These are phyloP conservation scores for Sclerotinia trifoliorum DNA, from an alignment of 2,329 filamentous ascomycete species.

Conservation along the genomic window DNA sequence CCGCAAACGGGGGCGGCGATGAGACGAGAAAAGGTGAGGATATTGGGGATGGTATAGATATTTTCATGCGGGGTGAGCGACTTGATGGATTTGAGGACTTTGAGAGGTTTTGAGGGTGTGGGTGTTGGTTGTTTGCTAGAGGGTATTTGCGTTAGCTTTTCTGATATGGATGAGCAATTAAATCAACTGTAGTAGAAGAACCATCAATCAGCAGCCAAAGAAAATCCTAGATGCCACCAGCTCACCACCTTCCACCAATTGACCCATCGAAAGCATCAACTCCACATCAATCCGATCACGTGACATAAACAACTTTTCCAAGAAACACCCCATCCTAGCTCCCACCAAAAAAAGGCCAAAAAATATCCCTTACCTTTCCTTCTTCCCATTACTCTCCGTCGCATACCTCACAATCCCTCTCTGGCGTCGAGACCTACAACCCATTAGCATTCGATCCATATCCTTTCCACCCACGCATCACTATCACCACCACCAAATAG, in stretches of 20 bases:
- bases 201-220: background rate
- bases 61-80: slow-evolving; percentile 65
- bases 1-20: slow-evolving; percentile 80
- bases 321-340: background rate
- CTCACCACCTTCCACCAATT: background rate
- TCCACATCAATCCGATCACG: background rate
- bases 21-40: slow-evolving; percentile 84
- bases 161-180: background rate
- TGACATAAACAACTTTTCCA: background rate
- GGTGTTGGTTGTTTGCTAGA: background rate
- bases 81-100: slow-evolving; percentile 35
- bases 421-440: background rate
- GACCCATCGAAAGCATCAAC: background rate
- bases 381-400: background rate
- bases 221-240: too few relatives aligned
- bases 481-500: background rate
- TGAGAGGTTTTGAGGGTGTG: slow-evolving; percentile 27
- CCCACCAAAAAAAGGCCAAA: background rate
- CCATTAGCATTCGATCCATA: background rate
- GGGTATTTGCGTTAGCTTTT: background rate
- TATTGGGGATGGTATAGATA: slow-evolving; percentile 95
- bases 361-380: background rate
- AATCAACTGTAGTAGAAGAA: background rate
- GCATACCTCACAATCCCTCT: background rate
- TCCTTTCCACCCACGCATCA: background rate